Base-by-base conservation (phyloP, 2,329 filamentous ascomycete species). In the Fusarium musae region DNA sequence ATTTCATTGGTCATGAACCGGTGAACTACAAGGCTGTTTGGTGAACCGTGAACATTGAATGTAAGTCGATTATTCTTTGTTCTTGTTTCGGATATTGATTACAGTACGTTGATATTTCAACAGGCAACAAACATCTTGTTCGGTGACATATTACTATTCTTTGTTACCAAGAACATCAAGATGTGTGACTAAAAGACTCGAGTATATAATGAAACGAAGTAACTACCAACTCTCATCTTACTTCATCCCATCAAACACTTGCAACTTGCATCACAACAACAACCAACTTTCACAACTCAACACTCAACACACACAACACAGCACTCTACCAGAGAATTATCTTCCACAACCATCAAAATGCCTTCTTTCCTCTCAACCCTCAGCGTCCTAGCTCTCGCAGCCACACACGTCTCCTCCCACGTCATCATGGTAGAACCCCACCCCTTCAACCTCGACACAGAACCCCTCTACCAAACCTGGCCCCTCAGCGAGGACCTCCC, bases 371-470 rank as follows among this genome's bases (percentile, higher is more conserved):
- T 40, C 30, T 59, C 58, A 21, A 4, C 52, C 15, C 4, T 63
- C 15, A 42, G 58, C 36, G 42, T 60, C 56, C n/a, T 59, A 32
- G 66, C 63, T 17, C 62, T 76, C 23, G 37, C 11, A 32, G 46
- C 63, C 32, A 23, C 56, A 12, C 34, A 54, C 1, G 58, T 42
- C 6, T 59, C 59, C 2, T 58, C 66, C 40, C 77, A 78, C 19
- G 64, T 78, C 53, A 69, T 78, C 63, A 78, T 78, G 77, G 39
- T 78, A 4, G 77, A 78, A n/a, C 77, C 77, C 15, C 77, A 78
- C 15, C 77, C 77, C n/a, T 78, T 67, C 73, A 78, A 78, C 39
- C 76, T 78, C 42, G 76, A 78, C 53, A 78, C 66, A 1, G 67
- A 66, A 5, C 77, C 77, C 9, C 61, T 77, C 2, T 64, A 69